Percentiles rank a stretch among this genome's conserved stretches.
These are phyloP conservation scores for Suhomyces sp. DNA, from an alignment of 805 yeast genomes.

Conservation along the genomic window DNA sequence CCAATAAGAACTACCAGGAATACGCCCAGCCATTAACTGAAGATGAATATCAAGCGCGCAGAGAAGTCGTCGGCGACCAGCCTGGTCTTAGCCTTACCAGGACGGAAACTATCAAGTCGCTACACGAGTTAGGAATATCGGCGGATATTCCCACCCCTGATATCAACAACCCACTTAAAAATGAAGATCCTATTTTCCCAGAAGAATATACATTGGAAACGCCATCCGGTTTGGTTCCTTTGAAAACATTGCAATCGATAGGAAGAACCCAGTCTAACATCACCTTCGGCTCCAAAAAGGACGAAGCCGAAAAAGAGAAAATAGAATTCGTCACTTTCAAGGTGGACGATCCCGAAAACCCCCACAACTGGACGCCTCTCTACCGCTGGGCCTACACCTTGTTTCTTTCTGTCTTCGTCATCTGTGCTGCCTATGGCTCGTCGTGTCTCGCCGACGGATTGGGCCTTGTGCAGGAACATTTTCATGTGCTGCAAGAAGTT, in stretches of 20 bases:
- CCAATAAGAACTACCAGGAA: neutral
- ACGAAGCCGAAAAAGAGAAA: conserved; percentile 8
- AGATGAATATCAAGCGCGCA: neutral
- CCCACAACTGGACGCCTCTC: conserved; percentile 72
- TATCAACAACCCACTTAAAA: conserved; percentile 37
- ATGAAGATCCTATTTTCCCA: conserved; percentile 75
- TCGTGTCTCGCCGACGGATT: conserved; percentile 88
- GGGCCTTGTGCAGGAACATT: conserved; percentile 61
- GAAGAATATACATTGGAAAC: conserved; percentile 92
- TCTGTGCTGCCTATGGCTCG: conserved; percentile 91
- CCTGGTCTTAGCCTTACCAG: conserved; percentile 28
- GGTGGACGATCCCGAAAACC: conserved; percentile 81
- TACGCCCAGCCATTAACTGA: neutral
- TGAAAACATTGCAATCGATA: conserved; percentile 60
- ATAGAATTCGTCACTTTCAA: conserved; percentile 81
- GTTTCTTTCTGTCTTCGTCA: conserved; percentile 66
- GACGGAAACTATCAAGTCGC: conserved; percentile 74
- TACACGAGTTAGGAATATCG: conserved; percentile 57
- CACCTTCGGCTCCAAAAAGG: neutral
- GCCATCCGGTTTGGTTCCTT: conserved; percentile 82
- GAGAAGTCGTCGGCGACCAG: neutral
- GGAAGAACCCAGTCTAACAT: conserved; percentile 46
- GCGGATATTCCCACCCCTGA: conserved; percentile 54
- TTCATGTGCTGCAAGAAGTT: conserved; percentile 71
- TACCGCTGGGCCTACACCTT: conserved; percentile 67